Evolutionary conservation across 495 filamentous ascomycete genomes (phyloP), one percentile per base, ranked within the genome.

Genomic region (Penicillium bialowiezense): DNA sequence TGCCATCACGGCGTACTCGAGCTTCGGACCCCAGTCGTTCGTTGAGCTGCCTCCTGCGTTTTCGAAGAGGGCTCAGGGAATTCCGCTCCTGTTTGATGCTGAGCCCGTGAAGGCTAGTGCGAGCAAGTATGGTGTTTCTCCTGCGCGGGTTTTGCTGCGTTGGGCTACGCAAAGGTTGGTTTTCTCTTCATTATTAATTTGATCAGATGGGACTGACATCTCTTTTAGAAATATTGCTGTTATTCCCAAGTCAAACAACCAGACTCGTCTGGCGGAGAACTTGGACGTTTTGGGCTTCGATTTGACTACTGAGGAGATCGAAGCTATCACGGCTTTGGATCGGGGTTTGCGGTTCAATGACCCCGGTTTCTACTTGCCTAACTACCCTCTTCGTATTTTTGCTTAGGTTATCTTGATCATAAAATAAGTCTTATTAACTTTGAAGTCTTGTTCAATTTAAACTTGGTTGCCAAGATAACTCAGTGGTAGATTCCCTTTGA

Each of bases 1-100:
- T 54, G 78, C 80, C 39, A 77, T 96, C 35, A 95, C 90, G 4
- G 91, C 86, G 13, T 96, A 95, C 76, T 90, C 86, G 12, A 89
- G 86, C 26, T 95, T 96, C 58, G 91, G 91, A 31, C 89, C 90
- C 5, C 75, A 81, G 59, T 83, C 78, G 41, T 95, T 92, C 78
- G 56, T 85, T 26, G 89, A 92, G 73, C 76, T 93, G 61, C 77
- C 85, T 42, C 86, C 88, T 77, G 15, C 15, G 29, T 34, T 41
- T 12, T 43, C 41, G 5, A 61, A 83, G 65, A 75, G 82, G 49
- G 90, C 89, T n/a, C 66, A 76, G 55, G 76, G 83, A 61, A 74
- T 81, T 32, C 74, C 78, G 1, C 67, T 80, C 10, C 75, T 93
- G 21, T 83, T 95, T 51, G 83, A 91, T 60, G 74, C 88, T 64